Percentiles rank a stretch among this genome's conserved stretches.
phyloP scores from a whole-genome alignment of 148 eudicot genomes.

The Silene latifolia region DNA sequence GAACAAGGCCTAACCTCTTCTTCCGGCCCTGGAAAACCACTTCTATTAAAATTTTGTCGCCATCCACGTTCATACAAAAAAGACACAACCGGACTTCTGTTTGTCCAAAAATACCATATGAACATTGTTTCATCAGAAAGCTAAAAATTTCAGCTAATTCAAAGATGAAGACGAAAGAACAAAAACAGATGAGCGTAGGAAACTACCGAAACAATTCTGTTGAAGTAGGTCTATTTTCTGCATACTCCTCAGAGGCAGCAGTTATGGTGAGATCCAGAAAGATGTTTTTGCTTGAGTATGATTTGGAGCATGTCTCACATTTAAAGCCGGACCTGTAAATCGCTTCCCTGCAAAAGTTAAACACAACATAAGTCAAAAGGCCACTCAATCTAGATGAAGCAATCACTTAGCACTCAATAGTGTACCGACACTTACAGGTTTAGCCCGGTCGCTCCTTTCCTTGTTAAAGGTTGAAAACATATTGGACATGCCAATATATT shows the following conservation, averaged over 20 bases:
- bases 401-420: background rate
- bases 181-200: background rate
- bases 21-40: constrained; percentile 95
- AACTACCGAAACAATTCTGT: constrained; percentile 83
- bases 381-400: constrained; percentile 8
- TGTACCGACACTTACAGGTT: constrained; percentile 61
- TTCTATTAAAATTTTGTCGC: constrained; percentile 84
- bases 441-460: constrained; percentile 81
- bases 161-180: background rate
- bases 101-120: background rate
- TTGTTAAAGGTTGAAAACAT: constrained; percentile 66
- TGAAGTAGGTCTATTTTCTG: constrained; percentile 61
- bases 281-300: constrained; percentile 85
- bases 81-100: constrained; percentile 93
- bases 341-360: constrained; percentile 57
- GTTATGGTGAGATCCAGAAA: constrained; percentile 93
- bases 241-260: constrained; percentile 67
- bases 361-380: constrained; percentile 1
- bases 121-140: background rate
- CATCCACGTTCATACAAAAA: constrained; percentile 96
- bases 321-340: constrained; percentile 92
- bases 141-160: background rate
- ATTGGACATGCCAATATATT: constrained; percentile 81
- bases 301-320: constrained; percentile 67
- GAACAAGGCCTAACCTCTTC: constrained; percentile 68